Evolutionary conservation across 371 early-diverging fungal species (phyloP).

Genomic region (Mucor saturninus): DNA sequence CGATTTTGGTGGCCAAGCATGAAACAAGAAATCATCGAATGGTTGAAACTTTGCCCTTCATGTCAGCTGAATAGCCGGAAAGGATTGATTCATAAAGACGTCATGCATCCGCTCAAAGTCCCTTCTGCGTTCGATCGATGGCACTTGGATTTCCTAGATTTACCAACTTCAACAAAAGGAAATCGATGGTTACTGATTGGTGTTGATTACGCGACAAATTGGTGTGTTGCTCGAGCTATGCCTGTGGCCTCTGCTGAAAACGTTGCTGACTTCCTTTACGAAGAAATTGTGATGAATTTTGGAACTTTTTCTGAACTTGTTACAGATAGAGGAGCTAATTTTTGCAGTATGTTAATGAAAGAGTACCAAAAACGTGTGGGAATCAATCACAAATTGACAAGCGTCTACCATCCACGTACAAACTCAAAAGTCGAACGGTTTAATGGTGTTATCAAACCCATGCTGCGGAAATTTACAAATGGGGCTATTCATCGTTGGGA

Average conservation of each 20-base stretch:
- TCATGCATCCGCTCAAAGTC: conserved; percentile 20
- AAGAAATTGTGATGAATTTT: conserved; percentile 34
- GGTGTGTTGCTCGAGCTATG: conserved; percentile 38
- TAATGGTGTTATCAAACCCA: conserved; percentile 14
- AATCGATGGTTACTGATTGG: conserved; percentile 20
- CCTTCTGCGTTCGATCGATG: conserved; percentile 23
- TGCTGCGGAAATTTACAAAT: conserved; percentile 16
- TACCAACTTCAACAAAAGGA: conserved; percentile 16
- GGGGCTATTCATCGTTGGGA: conserved; percentile 23
- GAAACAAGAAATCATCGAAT: conserved; percentile 6
- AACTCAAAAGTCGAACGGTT: conserved; percentile 29
- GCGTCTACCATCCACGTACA: conserved; percentile 33
- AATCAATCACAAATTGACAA: conserved; percentile 1
- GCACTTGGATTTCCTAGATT: conserved; percentile 29
- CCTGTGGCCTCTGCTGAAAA: conserved; percentile 36
- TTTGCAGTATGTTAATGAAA: conserved; percentile 20
- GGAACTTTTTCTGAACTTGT: conserved; percentile 37
- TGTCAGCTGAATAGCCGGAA: conserved; percentile 21
- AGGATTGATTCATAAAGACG: background rate
- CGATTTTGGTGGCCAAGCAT: conserved; percentile 10
- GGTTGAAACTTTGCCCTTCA: conserved; percentile 17
- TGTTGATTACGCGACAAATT: conserved; percentile 50
- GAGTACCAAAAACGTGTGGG: conserved; percentile 9
- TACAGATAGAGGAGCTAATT: conserved; percentile 44
- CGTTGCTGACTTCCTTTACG: conserved; percentile 38